These are phyloP conservation scores for Globisporangium cylindrosporum DNA, from an alignment of 352 stramenopile genomes.

Conservation along the genomic window DNA sequence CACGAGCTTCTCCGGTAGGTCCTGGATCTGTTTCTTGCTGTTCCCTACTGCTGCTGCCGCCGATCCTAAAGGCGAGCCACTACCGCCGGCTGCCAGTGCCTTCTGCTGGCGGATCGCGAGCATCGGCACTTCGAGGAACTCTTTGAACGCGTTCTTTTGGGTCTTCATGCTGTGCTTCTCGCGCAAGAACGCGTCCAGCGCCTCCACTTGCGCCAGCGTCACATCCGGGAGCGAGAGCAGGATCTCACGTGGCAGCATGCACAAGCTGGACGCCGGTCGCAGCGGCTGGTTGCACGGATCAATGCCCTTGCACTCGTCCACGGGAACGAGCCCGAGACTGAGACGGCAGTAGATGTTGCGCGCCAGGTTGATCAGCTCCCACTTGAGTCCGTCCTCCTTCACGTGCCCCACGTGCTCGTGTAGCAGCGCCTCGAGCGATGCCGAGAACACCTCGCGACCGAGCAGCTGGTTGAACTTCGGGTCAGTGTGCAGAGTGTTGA, in stretches of 20 bases:
- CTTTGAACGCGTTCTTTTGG: constrained; percentile 82
- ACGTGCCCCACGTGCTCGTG: constrained; percentile 58
- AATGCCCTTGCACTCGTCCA: constrained; percentile 81
- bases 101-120: constrained; percentile 47
- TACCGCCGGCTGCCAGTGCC: constrained; percentile 22
- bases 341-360: constrained; percentile 81
- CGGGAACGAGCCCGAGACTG: constrained; percentile 53
- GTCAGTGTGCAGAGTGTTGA: constrained; percentile 48
- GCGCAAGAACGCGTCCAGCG: constrained; percentile 50
- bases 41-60: constrained; percentile 13
- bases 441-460: constrained; percentile 60
- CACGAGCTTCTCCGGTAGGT: constrained; percentile 66
- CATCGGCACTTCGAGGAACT: constrained; percentile 69
- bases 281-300: constrained; percentile 75
- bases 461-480: constrained; percentile 40
- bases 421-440: constrained; percentile 50
- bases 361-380: constrained; percentile 82
- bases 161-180: constrained; percentile 79
- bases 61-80: constrained; percentile 24
- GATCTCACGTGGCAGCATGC: constrained; percentile 43
- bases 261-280: constrained; percentile 42
- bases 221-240: constrained; percentile 61
- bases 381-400: constrained; percentile 80
- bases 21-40: constrained; percentile 55
- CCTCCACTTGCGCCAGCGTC: constrained; percentile 33